A percentile compares a stretch with the other conserved stretches of the same genome.
Evolutionary conservation across 176 grass and related monocot species (phyloP).

Genomic region (Tillandsia fasciculata): DNA sequence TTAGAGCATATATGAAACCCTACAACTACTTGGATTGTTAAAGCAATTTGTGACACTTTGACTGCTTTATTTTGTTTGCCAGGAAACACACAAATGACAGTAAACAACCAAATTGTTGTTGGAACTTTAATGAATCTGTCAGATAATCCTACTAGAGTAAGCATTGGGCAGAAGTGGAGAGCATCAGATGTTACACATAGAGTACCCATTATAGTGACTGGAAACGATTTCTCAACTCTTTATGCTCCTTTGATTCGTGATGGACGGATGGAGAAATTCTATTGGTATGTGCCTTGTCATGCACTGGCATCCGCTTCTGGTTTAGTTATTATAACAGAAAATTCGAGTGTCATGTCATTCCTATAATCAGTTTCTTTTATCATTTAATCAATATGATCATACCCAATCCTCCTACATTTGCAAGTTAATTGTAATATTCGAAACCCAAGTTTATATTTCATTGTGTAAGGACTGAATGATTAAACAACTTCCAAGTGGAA

Average conservation of each 20-base stretch:
- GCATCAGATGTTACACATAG: constrained; percentile 76
- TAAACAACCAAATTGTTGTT: constrained; percentile 91
- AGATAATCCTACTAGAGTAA: constrained; percentile 90
- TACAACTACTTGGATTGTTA: neutral
- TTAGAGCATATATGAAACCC: neutral
- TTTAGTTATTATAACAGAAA: too few relatives aligned
- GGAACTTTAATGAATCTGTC: constrained; percentile 94
- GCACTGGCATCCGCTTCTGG: too few relatives aligned
- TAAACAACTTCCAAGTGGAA: too few relatives aligned
- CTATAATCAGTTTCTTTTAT: too few relatives aligned
- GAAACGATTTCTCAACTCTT: constrained; percentile 87
- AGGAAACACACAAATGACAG: constrained; percentile 97
- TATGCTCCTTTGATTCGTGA: constrained; percentile 95
- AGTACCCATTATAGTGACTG: constrained; percentile 74
- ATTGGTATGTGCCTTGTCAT: constrained; percentile 47
- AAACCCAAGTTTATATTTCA: too few relatives aligned
- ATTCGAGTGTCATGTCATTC: too few relatives aligned
- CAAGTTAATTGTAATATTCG: too few relatives aligned
- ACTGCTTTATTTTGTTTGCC: constrained; percentile 18
- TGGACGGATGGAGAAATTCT: constrained; percentile 87
- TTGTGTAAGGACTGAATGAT: too few relatives aligned
- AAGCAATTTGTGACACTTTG: neutral
- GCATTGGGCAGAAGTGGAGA: constrained; percentile 85
- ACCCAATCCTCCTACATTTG: too few relatives aligned
- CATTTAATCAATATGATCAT: too few relatives aligned